Conservation (phyloP, 2,329 filamentous ascomycete genomes). For the Aspergillus ruber region DNA sequence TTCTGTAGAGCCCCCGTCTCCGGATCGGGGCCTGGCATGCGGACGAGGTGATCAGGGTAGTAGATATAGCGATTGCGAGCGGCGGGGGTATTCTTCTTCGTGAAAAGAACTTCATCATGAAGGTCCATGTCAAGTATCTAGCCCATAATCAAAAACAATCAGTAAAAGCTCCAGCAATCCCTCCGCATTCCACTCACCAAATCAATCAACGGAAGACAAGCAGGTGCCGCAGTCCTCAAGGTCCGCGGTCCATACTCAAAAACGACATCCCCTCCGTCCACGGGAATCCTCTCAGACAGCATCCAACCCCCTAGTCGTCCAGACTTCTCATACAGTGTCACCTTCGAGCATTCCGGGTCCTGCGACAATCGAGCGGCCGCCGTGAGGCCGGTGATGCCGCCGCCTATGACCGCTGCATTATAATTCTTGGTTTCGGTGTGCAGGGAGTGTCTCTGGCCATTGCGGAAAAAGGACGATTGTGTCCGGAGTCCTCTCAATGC, state of each 20-base stretch:
- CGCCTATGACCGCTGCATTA: constrained; percentile 65
- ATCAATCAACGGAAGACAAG: constrained; percentile 62
- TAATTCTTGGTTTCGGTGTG: constrained; percentile 18
- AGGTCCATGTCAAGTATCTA: constrained; percentile 56
- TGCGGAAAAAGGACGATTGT: constrained; percentile 11
- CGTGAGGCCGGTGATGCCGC: constrained; percentile 74
- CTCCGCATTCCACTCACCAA: constrained; percentile 50
- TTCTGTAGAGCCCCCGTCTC: constrained; percentile 14
- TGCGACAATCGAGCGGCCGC: constrained; percentile 70
- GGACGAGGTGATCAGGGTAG: constrained; percentile 75
- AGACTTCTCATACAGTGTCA: constrained; percentile 75
- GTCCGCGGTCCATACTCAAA: constrained; percentile 84
- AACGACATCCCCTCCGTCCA: constrained; percentile 56
- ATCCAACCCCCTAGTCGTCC: constrained; percentile 77
- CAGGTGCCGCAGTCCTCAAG: constrained; percentile 52
- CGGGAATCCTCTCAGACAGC: constrained; percentile 55
- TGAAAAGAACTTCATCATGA: constrained; percentile 50
- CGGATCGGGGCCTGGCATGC: constrained; percentile 46
- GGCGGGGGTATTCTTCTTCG: constrained; percentile 44
- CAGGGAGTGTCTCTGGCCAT: constrained; percentile 15
- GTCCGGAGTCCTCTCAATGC: constrained; percentile 13
- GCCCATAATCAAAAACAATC: constrained; percentile 12
- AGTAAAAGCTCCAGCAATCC: not conserved
- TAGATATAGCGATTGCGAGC: constrained; percentile 71
- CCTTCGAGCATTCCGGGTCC: constrained; percentile 59